phyloP scores from a whole-genome alignment of 441 rosid species.

The Populus hybrid region DNA sequence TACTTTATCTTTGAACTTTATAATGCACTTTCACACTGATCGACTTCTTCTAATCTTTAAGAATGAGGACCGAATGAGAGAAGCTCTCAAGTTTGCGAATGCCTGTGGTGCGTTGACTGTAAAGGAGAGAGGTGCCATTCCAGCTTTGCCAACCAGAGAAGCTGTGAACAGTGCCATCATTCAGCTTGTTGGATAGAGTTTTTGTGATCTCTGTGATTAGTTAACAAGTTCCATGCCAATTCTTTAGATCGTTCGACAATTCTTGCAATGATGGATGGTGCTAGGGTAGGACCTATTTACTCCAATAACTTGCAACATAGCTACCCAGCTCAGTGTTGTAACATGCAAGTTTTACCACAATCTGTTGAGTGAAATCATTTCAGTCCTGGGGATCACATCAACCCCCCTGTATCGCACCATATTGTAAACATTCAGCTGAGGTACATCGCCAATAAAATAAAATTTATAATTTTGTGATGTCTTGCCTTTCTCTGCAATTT shows the following conservation, averaged over 20 bases:
- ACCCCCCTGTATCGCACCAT: neutral
- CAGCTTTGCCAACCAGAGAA: constrained; percentile 82
- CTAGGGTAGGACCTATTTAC: neutral
- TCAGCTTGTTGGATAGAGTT: constrained; percentile 34
- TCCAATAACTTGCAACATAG: neutral
- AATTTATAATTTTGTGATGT: neutral
- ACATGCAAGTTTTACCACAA: neutral
- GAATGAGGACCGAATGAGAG: constrained; percentile 71
- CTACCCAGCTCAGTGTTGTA: neutral
- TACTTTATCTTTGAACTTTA: neutral
- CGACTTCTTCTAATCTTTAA: constrained; percentile 16
- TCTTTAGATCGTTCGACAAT: neutral
- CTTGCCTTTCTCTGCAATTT: neutral
- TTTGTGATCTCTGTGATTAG: constrained; percentile 1
- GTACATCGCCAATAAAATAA: neutral
- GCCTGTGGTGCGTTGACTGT: constrained; percentile 94
- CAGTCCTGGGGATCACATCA: neutral
- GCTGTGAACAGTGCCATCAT: constrained; percentile 55
- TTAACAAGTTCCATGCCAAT: neutral
- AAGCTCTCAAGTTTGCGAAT: constrained; percentile 77
- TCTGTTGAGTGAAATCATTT: constrained; percentile 4
- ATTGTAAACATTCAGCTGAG: neutral
- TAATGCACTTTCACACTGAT: neutral
- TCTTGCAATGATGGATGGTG: neutral
- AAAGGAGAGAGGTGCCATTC: constrained; percentile 86